Evolutionary conservation across 2,329 filamentous ascomycete species (phyloP).

Genomic region (Calonectria leucothoes): DNA sequence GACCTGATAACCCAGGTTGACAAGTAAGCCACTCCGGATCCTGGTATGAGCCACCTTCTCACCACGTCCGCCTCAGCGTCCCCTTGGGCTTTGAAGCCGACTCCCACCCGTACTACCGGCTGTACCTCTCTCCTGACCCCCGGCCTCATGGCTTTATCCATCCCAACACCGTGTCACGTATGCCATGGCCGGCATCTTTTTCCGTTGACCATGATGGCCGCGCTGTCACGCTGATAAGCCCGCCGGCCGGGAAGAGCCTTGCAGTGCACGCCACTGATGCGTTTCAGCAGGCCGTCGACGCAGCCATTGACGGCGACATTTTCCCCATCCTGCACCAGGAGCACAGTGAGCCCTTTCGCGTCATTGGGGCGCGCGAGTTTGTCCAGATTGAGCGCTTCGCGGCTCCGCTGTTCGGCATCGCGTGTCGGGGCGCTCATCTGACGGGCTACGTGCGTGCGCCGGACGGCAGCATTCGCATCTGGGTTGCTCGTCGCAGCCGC

Average conservation of each 20-base stretch:
- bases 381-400: conserved; percentile 70
- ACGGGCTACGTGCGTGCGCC: conserved; percentile 65
- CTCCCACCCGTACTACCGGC: conserved; percentile 54
- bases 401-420: conserved; percentile 73
- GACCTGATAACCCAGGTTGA: conserved; percentile 55
- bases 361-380: conserved; percentile 50
- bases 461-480: conserved; percentile 68
- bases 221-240: conserved; percentile 46
- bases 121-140: conserved; percentile 57
- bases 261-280: conserved; percentile 50
- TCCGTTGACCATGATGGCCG: conserved; percentile 46
- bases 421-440: conserved; percentile 74
- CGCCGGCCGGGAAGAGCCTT: conserved; percentile 37
- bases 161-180: conserved; percentile 55
- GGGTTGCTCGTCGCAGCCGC: conserved; percentile 75
- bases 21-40: conserved; percentile 48
- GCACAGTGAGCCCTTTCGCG: conserved; percentile 57
- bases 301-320: conserved; percentile 48
- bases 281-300: conserved; percentile 53
- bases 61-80: conserved; percentile 50
- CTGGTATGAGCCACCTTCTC: not conserved
- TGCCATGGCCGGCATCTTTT: conserved; percentile 60
- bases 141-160: conserved; percentile 63
- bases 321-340: conserved; percentile 53
- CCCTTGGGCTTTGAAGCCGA: conserved; percentile 56